phyloP scores from a whole-genome alignment of 2,329 filamentous ascomycete genomes.

The Diaporthe citrichinensis region DNA sequence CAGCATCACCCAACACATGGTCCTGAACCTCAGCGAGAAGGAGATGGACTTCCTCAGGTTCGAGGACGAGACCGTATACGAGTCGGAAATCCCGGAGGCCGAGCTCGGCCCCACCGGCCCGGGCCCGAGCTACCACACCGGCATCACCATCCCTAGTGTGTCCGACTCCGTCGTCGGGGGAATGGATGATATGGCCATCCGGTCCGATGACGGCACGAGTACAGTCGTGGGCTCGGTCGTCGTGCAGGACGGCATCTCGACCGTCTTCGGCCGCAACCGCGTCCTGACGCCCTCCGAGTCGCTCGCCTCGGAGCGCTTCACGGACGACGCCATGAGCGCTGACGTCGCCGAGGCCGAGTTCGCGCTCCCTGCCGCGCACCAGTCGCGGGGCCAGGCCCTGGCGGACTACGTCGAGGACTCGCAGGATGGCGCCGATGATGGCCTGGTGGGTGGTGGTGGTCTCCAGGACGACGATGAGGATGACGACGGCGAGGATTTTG shows the following conservation, averaged over 20 bases:
- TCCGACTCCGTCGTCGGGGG: constrained; percentile 49
- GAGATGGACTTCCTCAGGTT: constrained; percentile 76
- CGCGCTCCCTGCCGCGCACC: constrained; percentile 47
- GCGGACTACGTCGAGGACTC: constrained; percentile 40
- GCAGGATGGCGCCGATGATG: constrained; percentile 18
- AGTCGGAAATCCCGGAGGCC: constrained; percentile 56
- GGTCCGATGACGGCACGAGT: constrained; percentile 47
- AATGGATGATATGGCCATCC: constrained; percentile 51
- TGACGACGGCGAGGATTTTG: constrained; percentile 39
- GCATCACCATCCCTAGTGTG: constrained; percentile 52
- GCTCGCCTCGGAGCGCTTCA: constrained; percentile 54
- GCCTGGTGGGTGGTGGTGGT: constrained; percentile 24
- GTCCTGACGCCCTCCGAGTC: constrained; percentile 54
- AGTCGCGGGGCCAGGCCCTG: constrained; percentile 44
- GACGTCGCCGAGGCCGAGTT: constrained; percentile 51
- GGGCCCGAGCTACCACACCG: constrained; percentile 63
- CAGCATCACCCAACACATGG: constrained; percentile 58
- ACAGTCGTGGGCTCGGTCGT: constrained; percentile 53
- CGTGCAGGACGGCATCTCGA: constrained; percentile 58
- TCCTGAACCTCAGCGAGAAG: constrained; percentile 67
- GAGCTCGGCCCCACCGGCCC: constrained; percentile 62
- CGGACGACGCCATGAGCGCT: constrained; percentile 50
- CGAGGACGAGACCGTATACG: constrained; percentile 52
- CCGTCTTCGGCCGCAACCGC: constrained; percentile 49
- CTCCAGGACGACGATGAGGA: constrained; percentile 43